These are phyloP conservation scores for Amauroascus verrucosus DNA, from an alignment of 2,329 filamentous ascomycete species.

Conservation along the genomic window DNA sequence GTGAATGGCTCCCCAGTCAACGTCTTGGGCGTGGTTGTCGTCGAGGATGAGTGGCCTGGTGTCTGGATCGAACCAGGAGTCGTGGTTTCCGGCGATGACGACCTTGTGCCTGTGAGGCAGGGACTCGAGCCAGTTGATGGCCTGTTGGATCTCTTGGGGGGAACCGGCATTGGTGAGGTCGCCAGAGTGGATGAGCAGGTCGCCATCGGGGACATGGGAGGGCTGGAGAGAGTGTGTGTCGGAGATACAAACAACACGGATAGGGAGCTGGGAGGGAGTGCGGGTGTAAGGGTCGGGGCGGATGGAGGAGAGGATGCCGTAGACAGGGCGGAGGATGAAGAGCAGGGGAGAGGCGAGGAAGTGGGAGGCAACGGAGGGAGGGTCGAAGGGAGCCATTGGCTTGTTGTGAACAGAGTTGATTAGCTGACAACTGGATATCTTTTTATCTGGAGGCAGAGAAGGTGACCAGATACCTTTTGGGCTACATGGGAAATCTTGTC, in stretches of 20 bases:
- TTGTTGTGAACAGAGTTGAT: too few species aligned
- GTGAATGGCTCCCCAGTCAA: conserved; percentile 58
- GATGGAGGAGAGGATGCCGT: conserved; percentile 55
- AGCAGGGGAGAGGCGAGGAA: conserved; percentile 60
- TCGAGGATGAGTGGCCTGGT: conserved; percentile 46
- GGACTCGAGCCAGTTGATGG: conserved; percentile 68
- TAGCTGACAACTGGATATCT: too few species aligned
- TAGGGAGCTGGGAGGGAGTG: conserved; percentile 42
- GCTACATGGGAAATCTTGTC: too few species aligned
- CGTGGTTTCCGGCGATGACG: conserved; percentile 79
- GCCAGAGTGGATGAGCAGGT: conserved; percentile 81
- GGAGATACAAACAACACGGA: conserved; percentile 77
- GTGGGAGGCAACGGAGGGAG: conserved; percentile 47
- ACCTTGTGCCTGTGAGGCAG: conserved; percentile 72
- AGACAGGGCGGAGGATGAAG: conserved; percentile 51
- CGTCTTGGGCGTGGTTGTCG: too few species aligned
- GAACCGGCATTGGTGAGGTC: conserved; percentile 70
- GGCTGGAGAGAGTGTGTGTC: conserved; percentile 66
- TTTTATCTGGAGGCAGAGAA: too few species aligned
- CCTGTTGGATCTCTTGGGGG: conserved; percentile 62
- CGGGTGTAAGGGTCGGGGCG: conserved; percentile 54
- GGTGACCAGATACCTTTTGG: too few species aligned
- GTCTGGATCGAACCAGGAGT: conserved; percentile 66
- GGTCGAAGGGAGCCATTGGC: conserved; percentile 41
- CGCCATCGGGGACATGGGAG: conserved; percentile 51